These are phyloP conservation scores for Lactarius sp. DNA, from an alignment of 768 basidiomycete genomes.

Conservation along the genomic window DNA sequence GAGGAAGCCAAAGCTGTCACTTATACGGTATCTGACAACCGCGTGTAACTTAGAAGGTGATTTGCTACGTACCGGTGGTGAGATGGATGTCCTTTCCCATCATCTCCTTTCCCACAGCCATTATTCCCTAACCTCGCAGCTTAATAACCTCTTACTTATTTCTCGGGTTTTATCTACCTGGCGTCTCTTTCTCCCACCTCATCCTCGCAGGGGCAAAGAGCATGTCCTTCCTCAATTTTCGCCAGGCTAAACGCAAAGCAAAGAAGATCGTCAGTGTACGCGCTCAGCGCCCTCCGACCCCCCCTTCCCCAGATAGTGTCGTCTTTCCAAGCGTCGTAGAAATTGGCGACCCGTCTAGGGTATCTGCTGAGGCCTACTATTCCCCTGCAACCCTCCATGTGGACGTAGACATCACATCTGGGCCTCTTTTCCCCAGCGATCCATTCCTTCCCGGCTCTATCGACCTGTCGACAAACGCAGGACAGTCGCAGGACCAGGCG, in stretches of 20 bases:
- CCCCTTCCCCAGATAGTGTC: conserved; percentile 3
- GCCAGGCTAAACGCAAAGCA: conserved; percentile 24
- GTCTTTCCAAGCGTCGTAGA: conserved; percentile 16
- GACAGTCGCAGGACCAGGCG: background rate
- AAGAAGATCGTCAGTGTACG: conserved; percentile 18
- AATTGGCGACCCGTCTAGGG: conserved; percentile 11
- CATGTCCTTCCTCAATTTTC: conserved; percentile 20
- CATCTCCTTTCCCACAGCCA: conserved; percentile 5
- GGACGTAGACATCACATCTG: conserved; percentile 12
- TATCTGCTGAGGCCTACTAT: background rate
- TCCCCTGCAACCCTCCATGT: conserved; percentile 1
- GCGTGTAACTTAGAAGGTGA: conserved; percentile 3
- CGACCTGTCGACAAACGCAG: background rate
- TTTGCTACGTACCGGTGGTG: background rate
- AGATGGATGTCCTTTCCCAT: conserved; percentile 2
- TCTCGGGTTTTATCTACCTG: no score
- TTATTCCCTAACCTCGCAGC: background rate
- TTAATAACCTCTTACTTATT: background rate
- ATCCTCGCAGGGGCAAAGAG: background rate
- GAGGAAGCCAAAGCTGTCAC: background rate
- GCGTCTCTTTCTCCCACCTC: conserved; percentile 1
- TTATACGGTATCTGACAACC: background rate
- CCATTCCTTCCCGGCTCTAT: background rate
- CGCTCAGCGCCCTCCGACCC: background rate
- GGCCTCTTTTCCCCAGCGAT: conserved; percentile 18